Percentiles rank a stretch among this genome's conserved stretches.
Evolutionary conservation across 169 alveolate genomes (phyloP).

Genomic region (Theileria equi): DNA sequence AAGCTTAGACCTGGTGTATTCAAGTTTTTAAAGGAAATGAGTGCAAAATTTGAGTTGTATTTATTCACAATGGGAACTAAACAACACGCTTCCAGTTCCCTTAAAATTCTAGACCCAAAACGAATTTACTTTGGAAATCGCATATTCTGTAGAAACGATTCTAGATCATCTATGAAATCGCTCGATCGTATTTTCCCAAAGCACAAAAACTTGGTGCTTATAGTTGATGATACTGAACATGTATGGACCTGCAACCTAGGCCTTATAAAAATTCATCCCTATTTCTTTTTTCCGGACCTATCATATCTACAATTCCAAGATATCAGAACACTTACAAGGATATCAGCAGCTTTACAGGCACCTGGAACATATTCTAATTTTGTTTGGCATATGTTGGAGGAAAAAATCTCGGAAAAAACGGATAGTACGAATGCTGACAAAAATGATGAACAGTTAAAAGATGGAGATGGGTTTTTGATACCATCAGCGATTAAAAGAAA

Average conservation of each 20-base stretch:
- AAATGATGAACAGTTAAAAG: neutral
- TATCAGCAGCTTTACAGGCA: slow-evolving; percentile 55
- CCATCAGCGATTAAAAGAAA: slow-evolving; percentile 5
- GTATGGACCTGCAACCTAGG: slow-evolving; percentile 39
- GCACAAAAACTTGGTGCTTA: slow-evolving; percentile 16
- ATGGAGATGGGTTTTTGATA: slow-evolving; percentile 45
- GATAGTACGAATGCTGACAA: neutral
- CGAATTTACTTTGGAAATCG: slow-evolving; percentile 62
- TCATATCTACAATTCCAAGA: slow-evolving; percentile 6
- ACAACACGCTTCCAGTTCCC: slow-evolving; percentile 76
- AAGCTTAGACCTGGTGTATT: slow-evolving; percentile 83
- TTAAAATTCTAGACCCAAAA: slow-evolving; percentile 74
- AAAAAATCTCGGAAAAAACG: neutral
- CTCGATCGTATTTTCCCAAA: slow-evolving; percentile 60
- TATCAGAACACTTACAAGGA: slow-evolving; percentile 9
- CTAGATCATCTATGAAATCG: slow-evolving; percentile 33
- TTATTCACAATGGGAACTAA: slow-evolving; percentile 82
- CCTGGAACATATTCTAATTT: slow-evolving; percentile 44
- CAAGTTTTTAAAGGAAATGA: slow-evolving; percentile 62
- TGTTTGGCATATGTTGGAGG: slow-evolving; percentile 9
- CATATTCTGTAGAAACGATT: slow-evolving; percentile 68
- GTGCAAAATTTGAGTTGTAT: slow-evolving; percentile 68
- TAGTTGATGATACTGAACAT: slow-evolving; percentile 57
- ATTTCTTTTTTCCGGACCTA: slow-evolving; percentile 48
- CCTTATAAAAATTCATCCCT: slow-evolving; percentile 52